These are phyloP conservation scores for Lagenidium sp. DNA, from an alignment of 352 stramenopile genomes.

Conservation along the genomic window DNA sequence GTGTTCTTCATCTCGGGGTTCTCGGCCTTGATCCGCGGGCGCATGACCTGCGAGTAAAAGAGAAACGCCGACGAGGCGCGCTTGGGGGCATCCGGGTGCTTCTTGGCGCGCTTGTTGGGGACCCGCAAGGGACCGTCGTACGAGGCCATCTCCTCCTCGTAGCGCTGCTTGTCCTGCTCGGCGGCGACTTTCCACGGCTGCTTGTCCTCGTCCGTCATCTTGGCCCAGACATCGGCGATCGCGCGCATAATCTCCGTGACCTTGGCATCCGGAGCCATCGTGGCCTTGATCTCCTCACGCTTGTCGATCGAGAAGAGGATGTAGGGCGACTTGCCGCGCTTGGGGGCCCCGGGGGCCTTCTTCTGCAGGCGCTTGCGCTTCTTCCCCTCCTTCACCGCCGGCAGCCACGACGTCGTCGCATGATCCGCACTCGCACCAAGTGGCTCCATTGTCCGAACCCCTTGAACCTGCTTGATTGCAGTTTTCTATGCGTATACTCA, in stretches of 20 bases:
- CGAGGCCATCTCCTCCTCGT: slow-evolving; percentile 90
- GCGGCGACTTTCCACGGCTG: slow-evolving; percentile 90
- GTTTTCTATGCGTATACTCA: slow-evolving; percentile 84
- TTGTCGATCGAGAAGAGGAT: slow-evolving; percentile 92
- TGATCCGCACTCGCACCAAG: slow-evolving; percentile 48
- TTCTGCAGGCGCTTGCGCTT: slow-evolving; percentile 88
- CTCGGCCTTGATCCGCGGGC: slow-evolving; percentile 83
- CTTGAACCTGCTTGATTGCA: slow-evolving; percentile 33
- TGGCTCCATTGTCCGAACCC: slow-evolving; percentile 50
- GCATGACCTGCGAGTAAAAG: slow-evolving; percentile 90
- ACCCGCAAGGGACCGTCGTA: slow-evolving; percentile 89
- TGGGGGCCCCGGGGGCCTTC: slow-evolving; percentile 83
- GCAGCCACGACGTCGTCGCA: slow-evolving; percentile 48
- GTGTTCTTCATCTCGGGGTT: slow-evolving; percentile 95
- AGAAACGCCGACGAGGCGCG: slow-evolving; percentile 92
- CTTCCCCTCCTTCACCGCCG: slow-evolving; percentile 69
- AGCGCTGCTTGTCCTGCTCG: slow-evolving; percentile 91
- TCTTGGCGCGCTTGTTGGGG: slow-evolving; percentile 92
- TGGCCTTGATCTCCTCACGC: slow-evolving; percentile 84
- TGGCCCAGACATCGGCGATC: slow-evolving; percentile 86
- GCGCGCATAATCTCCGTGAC: slow-evolving; percentile 89
- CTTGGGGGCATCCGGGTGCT: slow-evolving; percentile 91
- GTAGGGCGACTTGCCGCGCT: slow-evolving; percentile 88
- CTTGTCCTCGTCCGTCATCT: slow-evolving; percentile 88
- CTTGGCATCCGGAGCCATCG: slow-evolving; percentile 78